These are phyloP conservation scores for Kondoa malvinella DNA, from an alignment of 768 basidiomycete genomes.

Conservation along the genomic window DNA sequence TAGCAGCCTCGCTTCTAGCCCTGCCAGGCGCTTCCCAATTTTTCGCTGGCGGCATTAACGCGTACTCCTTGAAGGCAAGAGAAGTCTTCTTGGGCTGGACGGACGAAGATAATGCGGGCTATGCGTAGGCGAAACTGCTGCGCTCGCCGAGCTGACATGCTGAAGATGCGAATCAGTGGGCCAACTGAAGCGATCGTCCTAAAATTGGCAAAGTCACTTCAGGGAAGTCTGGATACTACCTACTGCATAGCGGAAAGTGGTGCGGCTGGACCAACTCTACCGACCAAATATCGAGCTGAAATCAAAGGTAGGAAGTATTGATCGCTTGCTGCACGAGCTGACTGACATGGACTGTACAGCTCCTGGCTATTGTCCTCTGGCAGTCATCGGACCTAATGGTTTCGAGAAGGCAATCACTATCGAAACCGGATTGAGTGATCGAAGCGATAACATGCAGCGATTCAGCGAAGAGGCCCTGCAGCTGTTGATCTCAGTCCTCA, in stretches of 20 bases:
- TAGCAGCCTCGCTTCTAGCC: background rate
- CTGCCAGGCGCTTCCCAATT: background rate
- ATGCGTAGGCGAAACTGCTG: background rate
- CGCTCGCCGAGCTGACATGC: background rate
- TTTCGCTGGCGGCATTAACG: background rate
- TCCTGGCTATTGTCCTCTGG: background rate
- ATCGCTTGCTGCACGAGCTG: no score
- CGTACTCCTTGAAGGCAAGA: background rate
- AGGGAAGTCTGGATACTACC: background rate
- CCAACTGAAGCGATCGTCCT: background rate
- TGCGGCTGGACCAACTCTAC: background rate
- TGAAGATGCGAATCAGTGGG: background rate
- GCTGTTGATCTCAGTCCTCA: no score
- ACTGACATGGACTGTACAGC: background rate
- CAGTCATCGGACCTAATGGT: background rate
- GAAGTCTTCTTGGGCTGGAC: background rate
- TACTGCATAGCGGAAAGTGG: background rate
- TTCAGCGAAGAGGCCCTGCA: background rate
- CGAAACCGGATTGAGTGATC: background rate
- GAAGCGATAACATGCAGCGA: background rate
- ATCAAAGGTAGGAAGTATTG: background rate
- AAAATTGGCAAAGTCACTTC: background rate
- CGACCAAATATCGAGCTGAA: background rate
- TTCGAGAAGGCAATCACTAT: background rate
- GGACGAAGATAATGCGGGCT: background rate